These are phyloP conservation scores for Cydonia oblonga DNA, from an alignment of 331 rosid genomes.

Conservation along the genomic window DNA sequence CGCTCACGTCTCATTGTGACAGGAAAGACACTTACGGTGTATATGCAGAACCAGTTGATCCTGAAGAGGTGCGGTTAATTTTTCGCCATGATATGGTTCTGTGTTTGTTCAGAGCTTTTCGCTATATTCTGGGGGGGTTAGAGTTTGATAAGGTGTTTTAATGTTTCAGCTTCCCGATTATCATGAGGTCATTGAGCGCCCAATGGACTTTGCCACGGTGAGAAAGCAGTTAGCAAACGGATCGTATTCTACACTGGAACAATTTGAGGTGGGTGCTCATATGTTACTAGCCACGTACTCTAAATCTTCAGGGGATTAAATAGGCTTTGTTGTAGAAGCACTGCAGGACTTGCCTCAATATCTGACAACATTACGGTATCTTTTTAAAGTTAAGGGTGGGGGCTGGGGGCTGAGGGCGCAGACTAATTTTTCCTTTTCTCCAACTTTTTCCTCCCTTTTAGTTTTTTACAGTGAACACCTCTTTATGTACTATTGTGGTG, in stretches of 20 bases:
- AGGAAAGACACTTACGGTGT: constrained; percentile 92
- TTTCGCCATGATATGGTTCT: background rate
- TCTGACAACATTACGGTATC: background rate
- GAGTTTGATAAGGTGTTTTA: constrained; percentile 24
- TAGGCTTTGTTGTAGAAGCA: background rate
- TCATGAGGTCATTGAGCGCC: constrained; percentile 77
- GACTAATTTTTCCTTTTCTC: background rate
- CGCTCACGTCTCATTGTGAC: constrained; percentile 30
- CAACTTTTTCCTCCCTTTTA: background rate
- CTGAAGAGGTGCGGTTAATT: constrained; percentile 65
- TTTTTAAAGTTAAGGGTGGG: background rate
- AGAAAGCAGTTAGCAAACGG: constrained; percentile 66
- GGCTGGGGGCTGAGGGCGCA: background rate
- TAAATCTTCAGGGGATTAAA: background rate
- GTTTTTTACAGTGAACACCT: background rate
- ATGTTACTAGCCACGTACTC: background rate
- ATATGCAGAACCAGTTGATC: constrained; percentile 92
- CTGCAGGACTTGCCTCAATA: background rate
- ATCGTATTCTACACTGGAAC: constrained; percentile 63
- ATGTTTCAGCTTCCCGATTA: constrained; percentile 80
- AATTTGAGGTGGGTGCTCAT: constrained; percentile 61
- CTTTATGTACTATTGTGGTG: background rate
- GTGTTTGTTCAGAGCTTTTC: background rate
- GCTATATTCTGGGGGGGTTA: background rate
- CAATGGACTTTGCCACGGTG: constrained; percentile 91